Evolutionary conservation across 176 grass and related monocot genomes (phyloP).

Genomic region (Otatea glauca): DNA sequence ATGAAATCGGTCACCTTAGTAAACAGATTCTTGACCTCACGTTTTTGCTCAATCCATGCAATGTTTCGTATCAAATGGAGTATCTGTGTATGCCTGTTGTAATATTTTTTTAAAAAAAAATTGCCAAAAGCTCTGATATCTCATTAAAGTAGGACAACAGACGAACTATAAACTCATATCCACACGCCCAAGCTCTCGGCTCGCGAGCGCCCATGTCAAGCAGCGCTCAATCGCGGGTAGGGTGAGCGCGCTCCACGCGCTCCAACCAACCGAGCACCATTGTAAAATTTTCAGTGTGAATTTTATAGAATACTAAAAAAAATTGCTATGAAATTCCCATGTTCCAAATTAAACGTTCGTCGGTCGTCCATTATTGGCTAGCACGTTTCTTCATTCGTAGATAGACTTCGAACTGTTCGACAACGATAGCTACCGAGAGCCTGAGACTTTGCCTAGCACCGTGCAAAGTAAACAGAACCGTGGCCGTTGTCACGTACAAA

Average conservation of each 20-base stretch:
- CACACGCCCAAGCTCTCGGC: too few species aligned
- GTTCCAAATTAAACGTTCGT: background rate
- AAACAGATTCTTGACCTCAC: background rate
- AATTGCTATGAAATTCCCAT: background rate
- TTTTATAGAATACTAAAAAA: too few species aligned
- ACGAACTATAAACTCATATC: too few species aligned
- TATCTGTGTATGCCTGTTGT: background rate
- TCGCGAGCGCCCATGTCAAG: too few species aligned
- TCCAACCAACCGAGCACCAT: too few species aligned
- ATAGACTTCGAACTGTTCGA: background rate
- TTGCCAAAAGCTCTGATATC: too few species aligned
- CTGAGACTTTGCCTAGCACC: conserved; percentile 15
- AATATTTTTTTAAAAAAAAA: background rate
- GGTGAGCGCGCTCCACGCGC: too few species aligned
- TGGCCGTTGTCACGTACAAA: background rate
- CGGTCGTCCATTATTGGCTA: background rate
- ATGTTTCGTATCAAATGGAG: background rate
- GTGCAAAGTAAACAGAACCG: background rate
- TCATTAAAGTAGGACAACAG: too few species aligned
- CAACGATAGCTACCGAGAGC: background rate
- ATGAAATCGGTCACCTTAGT: background rate
- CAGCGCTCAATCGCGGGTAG: too few species aligned
- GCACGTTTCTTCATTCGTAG: background rate
- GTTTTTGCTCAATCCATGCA: background rate
- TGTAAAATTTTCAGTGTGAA: too few species aligned